Evolutionary conservation across 2,329 filamentous ascomycete genomes (phyloP), one percentile per base, ranked within the genome.

Genomic region (Septoria linicola): DNA sequence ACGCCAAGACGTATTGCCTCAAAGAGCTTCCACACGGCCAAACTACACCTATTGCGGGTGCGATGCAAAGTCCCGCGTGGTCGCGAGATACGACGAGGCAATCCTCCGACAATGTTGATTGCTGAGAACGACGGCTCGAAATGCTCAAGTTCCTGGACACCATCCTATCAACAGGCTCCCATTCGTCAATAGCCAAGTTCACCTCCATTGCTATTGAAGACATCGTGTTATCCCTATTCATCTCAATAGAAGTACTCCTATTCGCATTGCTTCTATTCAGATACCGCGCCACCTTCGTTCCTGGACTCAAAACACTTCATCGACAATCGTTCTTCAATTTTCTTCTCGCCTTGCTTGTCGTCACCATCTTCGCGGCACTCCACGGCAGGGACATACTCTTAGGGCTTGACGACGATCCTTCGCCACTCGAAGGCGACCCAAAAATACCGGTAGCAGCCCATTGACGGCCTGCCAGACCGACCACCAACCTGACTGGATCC

Each of bases 191-290:
- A 51, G 51, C 39, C 36, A 52, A 55, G 35, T 56, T 55, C 45
- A 48, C 45, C 46, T 53, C 54, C 36, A 19, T 13, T 32, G 39
- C 55, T 54, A 62, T 62, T 62, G 63, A 63, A 58, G 60, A 61
- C 51, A 54, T 41, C 31, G 47, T 63, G 46, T 57, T 62, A 62
- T 63, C 61, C 59, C 60, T 53, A 37, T 42, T 60, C 42, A 52
- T 59, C 37, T 51, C 51, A 53, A 60, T 63, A 61, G 61, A 64
- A 25, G 51, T 45, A 5, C 14, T 49, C 21, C 41, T 62, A 51
- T 54, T 64, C 50, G 43, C 42, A 16, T 41, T 58, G 21, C 43
- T 58, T 41, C 58, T 60, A 57, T 63, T 59, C 41, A 59, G 27
- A 11, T 27, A 51, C 13, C 19, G 45, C 41, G 41, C 35, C 49